Base-by-base conservation (phyloP, 2,329 filamentous ascomycete species). In the Bipolaris sorokiniana region DNA sequence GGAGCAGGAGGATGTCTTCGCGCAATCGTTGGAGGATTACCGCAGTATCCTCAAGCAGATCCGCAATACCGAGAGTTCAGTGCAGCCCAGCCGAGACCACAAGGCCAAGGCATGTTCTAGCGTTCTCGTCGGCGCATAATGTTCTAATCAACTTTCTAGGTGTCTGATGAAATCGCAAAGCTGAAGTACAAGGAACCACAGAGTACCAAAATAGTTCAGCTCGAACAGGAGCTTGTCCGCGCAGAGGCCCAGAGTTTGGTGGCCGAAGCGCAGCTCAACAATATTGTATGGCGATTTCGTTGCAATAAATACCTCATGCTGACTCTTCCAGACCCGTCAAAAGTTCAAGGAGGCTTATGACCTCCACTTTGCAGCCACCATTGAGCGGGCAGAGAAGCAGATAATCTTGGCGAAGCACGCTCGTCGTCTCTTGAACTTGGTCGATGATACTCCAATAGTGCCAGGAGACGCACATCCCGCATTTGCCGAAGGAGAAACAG, bases 331-430 rank as follows among this genome's bases (percentile, higher is more conserved):
- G 90, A 98, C 95, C 34, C 90, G 95, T 56, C 90, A 95, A 78
- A 98, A 97, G 80, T 84, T 99, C 79, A 97, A 96, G 80, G 91
- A 97, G 78, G 91, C 95, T 22, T 98, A 94, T 74, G 91, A 93
- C 65, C 78, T 90, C 58, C 92, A 98, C 75, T 91, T 97, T 63
- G 86, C 90, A 15, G 92, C 93, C 57, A 91, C 92, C 18, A 96
- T 99, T 68, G 95, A 99, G 82, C 90, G 94, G 31, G 92, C 92
- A 22, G 95, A 98, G 82, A 98, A 98, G 81, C 95, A 99, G 76
- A 90, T 94, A 69, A 91, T 99, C 58, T 85, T 99, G 15, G 94
- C 95, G 55, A 91, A 90, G 70, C 93, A 98, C 74, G 94, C 92
- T 18, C 90, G 92, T 52, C 88, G 92, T 41, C 85, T 99, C 34